phyloP scores from a whole-genome alignment of 2,329 filamentous ascomycete species.

The Calycina herbarum region DNA sequence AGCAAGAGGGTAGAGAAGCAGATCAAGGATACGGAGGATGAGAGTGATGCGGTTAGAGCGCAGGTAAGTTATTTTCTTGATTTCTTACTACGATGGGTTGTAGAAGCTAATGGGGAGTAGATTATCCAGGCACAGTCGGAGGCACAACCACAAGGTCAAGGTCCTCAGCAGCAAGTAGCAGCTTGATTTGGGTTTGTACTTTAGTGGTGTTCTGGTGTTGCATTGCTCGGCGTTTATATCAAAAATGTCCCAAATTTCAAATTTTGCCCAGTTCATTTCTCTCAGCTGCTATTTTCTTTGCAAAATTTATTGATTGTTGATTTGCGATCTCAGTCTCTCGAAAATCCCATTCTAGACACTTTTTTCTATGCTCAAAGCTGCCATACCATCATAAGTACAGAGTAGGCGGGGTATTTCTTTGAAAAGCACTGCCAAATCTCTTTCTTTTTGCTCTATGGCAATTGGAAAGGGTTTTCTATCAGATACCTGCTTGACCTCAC shows the following conservation, averaged over 20 bases:
- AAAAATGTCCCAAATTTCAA: background rate
- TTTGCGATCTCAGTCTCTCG: background rate
- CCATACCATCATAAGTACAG: no score
- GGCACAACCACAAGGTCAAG: constrained; percentile 38
- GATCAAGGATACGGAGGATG: constrained; percentile 63
- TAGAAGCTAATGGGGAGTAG: constrained; percentile 28
- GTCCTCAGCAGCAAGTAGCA: constrained; percentile 25
- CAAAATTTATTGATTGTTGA: background rate
- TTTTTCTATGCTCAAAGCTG: no score
- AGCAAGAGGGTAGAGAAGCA: constrained; percentile 67
- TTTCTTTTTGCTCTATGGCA: no score
- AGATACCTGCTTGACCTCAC: no score
- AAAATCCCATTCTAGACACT: background rate
- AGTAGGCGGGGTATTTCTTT: no score
- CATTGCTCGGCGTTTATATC: constrained; percentile 29
- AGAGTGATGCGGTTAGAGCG: constrained; percentile 63
- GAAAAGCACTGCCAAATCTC: no score
- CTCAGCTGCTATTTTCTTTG: background rate
- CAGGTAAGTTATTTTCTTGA: constrained; percentile 50
- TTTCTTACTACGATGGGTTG: background rate
- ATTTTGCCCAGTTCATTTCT: background rate
- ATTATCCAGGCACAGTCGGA: constrained; percentile 46
- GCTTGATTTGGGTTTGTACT: constrained; percentile 22
- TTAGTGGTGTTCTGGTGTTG: constrained; percentile 22
- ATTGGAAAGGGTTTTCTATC: no score